Evolutionary conservation across 2,329 filamentous ascomycete species (phyloP), one percentile per base, ranked within the genome.

Genomic region (Fusarium sterilihyphosum): DNA sequence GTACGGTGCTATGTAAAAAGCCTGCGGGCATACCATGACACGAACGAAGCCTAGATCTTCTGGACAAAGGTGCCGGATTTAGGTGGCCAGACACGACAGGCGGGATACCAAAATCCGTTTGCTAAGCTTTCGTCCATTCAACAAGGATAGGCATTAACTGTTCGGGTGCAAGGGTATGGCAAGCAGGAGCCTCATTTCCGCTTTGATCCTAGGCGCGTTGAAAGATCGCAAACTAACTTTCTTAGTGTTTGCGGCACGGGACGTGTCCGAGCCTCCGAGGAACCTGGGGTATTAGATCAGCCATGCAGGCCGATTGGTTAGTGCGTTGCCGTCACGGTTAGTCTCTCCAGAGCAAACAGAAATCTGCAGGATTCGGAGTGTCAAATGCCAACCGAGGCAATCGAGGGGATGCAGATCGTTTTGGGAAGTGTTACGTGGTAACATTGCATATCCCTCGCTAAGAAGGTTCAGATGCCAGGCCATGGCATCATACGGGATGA

Each of bases 1-100:
- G 0, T 16, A 16, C 13, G 1, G 10, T n/a, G 2, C 5, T n/a
- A n/a, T 41, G 5, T 41, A 41, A 16, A 2, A 14, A n/a, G 13
- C 40, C 5, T 16, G 8, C 22, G 10, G 16, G 22, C 17, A 41
- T 9, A 14, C 5, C 20, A 41, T 41, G 13, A n/a, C 20, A 41
- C 5, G 12, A 41, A n/a, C 22, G 4, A 14, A n/a, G 13, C 40
- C 40, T 22, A n/a, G 22, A n/a, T 6, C 0, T 10, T 41, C 8
- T 6, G 10, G n/a, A 6, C 43, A 24, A 44, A 13, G 4, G n/a
- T 8, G 43, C 16, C 7, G 16, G 11, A 44, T 18, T 13, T 18
- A 44, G n/a, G 8, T 44, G 41, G n/a, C 22, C 41, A 5, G 38
- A n/a, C 14, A 16, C 13, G 13, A 1, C 33, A 35, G 33, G 33